Percentiles rank a stretch among this genome's conserved stretches.
These are phyloP conservation scores for Neofusicoccum sp. DNA, from an alignment of 2,329 filamentous ascomycete species.

Conservation along the genomic window DNA sequence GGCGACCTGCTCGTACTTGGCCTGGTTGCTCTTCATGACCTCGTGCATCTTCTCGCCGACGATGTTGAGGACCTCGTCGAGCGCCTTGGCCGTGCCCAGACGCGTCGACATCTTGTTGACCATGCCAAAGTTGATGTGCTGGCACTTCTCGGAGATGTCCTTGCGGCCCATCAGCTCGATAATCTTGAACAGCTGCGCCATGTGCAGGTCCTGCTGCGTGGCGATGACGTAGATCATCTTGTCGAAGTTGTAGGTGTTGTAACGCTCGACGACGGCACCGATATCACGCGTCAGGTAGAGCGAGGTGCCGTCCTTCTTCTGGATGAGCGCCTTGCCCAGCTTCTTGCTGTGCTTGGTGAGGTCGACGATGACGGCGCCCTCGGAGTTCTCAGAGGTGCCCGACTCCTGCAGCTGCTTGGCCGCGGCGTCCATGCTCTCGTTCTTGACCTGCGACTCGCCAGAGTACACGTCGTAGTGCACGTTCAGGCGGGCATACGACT, in stretches of 20 bases:
- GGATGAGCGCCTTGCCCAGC: conserved; percentile 67
- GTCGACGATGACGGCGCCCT: conserved; percentile 70
- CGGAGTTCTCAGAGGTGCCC: conserved; percentile 64
- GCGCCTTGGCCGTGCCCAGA: conserved; percentile 55
- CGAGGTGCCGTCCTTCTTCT: conserved; percentile 68
- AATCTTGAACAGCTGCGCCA: conserved; percentile 68
- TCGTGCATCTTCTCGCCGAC: conserved; percentile 97
- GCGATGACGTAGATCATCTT: conserved; percentile 71
- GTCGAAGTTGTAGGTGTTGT: conserved; percentile 64
- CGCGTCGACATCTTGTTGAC: conserved; percentile 67
- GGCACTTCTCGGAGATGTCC: conserved; percentile 60
- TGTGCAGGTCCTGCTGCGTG: conserved; percentile 65
- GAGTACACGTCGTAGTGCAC: conserved; percentile 68
- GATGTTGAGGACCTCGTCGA: conserved; percentile 52
- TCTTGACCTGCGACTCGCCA: conserved; percentile 68
- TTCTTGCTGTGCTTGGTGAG: conserved; percentile 71
- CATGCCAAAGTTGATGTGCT: conserved; percentile 69
- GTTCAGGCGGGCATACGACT: conserved; percentile 66
- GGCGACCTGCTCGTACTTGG: conserved; percentile 88
- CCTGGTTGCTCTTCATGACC: conserved; percentile 87
- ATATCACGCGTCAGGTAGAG: conserved; percentile 72
- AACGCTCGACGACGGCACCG: conserved; percentile 65
- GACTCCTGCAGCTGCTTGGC: conserved; percentile 62
- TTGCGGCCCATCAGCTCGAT: conserved; percentile 63
- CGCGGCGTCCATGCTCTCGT: conserved; percentile 63